Base-by-base conservation (phyloP, 768 basidiomycete species). In the Boletus rubroflammeus region DNA sequence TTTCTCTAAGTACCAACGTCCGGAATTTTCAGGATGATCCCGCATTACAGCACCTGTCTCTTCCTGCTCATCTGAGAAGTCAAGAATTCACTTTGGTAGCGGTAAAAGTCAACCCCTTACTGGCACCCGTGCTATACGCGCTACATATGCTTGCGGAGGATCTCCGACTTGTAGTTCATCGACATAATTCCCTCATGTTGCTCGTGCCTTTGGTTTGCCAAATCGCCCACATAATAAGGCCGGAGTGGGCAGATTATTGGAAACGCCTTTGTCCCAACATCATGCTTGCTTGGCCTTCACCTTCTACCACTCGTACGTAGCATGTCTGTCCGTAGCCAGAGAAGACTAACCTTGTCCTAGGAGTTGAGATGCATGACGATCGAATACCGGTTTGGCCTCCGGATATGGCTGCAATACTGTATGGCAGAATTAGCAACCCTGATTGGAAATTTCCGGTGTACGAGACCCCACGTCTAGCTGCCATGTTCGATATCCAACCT, bases 181-280 rank as follows among this genome's bases (percentile, higher is more conserved):
- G 78, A 21, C 83, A 85, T 43, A 71, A 78, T 40, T 78, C 78
- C 2, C 73, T 94, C 35, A 62, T 79, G 39, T 70, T 74, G 48
- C 72, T 94, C 10, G 84, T 78, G 9, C 81, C 83, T 8, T 59
- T 89, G 29, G 78, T 90, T 29, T 87, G 86, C 64, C 75, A 76
- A 5, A 68, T 88, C 53, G 84, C 86, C 50, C 64, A 78, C 23
- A 73, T 81, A 14, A 79, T 90, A 15, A 81, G 89, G 19, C 83
- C 85, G 0, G 93, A 93, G 64, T 96, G 93, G 94, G 82, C 82
- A 6, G 93, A 97, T 70, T 94, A 94, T 65, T 96, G 93, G 94
- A 86, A 87, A 63, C 80, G 93, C 13, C 72, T 92, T 39, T 83
- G 84, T 60, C 89, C 92, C 4, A 78, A 81, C 42, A 78, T 78